Conservation (phyloP, 441 rosid species). For the Melastoma candidum region DNA sequence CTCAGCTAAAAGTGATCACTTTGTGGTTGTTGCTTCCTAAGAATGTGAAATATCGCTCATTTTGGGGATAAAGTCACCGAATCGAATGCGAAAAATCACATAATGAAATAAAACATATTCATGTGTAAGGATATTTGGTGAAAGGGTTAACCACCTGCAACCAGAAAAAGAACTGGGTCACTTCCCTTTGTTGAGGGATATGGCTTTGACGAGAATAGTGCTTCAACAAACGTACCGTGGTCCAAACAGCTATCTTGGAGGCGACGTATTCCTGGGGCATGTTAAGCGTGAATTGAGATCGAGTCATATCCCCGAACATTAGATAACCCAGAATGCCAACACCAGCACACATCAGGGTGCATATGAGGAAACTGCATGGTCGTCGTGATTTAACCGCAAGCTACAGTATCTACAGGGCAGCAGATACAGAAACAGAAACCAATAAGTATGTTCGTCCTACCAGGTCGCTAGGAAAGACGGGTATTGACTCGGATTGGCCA, state of each 20-base stretch:
- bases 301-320: slow-evolving; percentile 68
- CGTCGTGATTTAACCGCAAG: neutral
- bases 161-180: slow-evolving; percentile 7
- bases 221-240: slow-evolving; percentile 43
- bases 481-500: slow-evolving; percentile 65
- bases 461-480: slow-evolving; percentile 59
- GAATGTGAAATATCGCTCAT: too few species aligned
- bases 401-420: neutral
- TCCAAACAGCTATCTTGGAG: slow-evolving; percentile 89
- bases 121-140: slow-evolving; percentile 71
- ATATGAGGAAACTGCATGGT: slow-evolving; percentile 48
- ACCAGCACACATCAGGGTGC: slow-evolving; percentile 70
- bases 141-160: slow-evolving; percentile 89
- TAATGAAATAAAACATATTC: neutral
- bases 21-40: too few species aligned
- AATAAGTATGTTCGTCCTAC: slow-evolving; percentile 22
- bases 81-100: neutral
- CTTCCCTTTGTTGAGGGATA: neutral
- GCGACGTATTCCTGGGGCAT: slow-evolving; percentile 71
- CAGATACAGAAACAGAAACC: neutral
- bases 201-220: neutral
- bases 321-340: slow-evolving; percentile 80
- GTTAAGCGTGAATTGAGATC: slow-evolving; percentile 83
- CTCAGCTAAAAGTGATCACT: too few species aligned
- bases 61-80: too few species aligned